Evolutionary conservation across 2,329 filamentous ascomycete genomes (phyloP), one percentile per base, ranked within the genome.

Genomic region (Beauveria caledonica): DNA sequence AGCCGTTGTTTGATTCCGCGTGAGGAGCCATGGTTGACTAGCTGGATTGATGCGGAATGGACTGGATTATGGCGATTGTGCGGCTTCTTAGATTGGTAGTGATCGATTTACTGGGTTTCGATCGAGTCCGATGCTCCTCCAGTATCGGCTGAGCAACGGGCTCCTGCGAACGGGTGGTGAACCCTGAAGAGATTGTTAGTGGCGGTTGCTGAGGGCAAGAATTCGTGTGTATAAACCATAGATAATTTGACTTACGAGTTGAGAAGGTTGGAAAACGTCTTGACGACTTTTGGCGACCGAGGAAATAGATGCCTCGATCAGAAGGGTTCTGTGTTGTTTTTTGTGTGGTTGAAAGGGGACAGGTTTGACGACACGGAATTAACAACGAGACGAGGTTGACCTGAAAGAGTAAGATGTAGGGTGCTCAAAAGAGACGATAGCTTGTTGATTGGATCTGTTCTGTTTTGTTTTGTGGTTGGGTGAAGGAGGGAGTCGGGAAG

Each of bases 231-330:
- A 9, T 19, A 25, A n/a, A 11, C 2, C 25, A 19, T 13, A 25
- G 1, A 27, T n/a, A 13, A 7, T 11, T 46, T 3, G 19, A 73
- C 91, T 76, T 84, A 96, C 92, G 92, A 96, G 85, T 94, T 94
- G 69, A 97, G 88, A 71, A 95, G 88, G 80, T 96, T 97, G 83
- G 92, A 93, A 88, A 96, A 97, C 92, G 91, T 96, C 80, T 90
- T 96, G 90, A 84, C 88, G 87, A 77, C 75, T 76, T 71, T 72
- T 64, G 67, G 76, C 78, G 86, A 88, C 78, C 85, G 86, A 76
- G 73, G 70, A 60, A 60, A 68, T 65, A 69, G 63, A 65, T 60
- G 68, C 72, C 80, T 83, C 81, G 82, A 82, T 83, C 81, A 65
- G 52, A 56, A 62, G 23, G 63, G 62, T 62, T 62, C 59, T 61